phyloP scores from a whole-genome alignment of 768 basidiomycete genomes.

The Leccinum disarticulatum region DNA sequence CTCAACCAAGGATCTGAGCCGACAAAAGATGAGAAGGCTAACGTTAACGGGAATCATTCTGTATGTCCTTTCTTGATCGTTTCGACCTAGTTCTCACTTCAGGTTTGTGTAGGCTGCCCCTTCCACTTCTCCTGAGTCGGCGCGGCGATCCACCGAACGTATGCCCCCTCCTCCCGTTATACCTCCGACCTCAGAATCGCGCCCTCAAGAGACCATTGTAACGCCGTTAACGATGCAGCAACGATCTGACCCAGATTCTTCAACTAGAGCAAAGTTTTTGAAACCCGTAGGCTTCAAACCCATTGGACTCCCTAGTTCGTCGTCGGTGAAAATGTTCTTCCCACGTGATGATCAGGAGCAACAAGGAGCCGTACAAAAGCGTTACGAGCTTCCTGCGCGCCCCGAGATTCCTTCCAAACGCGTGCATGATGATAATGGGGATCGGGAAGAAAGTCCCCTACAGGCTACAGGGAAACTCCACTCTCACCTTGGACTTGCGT shows the following conservation, averaged over 20 bases:
- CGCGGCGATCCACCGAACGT: conserved; percentile 26
- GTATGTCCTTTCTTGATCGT: conserved; percentile 16
- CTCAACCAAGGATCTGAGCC: conserved; percentile 24
- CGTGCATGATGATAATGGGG: conserved; percentile 21
- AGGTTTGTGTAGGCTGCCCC: conserved; percentile 18
- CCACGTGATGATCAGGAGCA: conserved; percentile 75
- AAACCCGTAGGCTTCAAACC: conserved; percentile 66
- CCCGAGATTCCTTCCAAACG: conserved; percentile 32
- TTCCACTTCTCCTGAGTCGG: conserved; percentile 22
- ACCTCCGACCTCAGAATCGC: conserved; percentile 21
- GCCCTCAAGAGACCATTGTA: conserved; percentile 10
- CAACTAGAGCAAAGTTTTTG: conserved; percentile 17
- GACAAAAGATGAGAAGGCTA: conserved; percentile 37
- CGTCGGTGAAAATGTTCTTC: conserved; percentile 72
- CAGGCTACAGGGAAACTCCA: conserved; percentile 5
- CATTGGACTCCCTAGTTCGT: conserved; percentile 50
- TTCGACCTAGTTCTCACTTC: conserved; percentile 3
- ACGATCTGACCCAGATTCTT: conserved; percentile 21
- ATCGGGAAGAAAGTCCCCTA: conserved; percentile 22
- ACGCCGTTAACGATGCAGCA: conserved; percentile 11
- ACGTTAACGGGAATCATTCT: conserved; percentile 39
- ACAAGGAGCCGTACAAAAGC: conserved; percentile 23
- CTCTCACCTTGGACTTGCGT: conserved; percentile 1
- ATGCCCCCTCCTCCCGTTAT: conserved; percentile 36
- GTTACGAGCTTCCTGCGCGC: conserved; percentile 16